Evolutionary conservation across 2,329 filamentous ascomycete genomes (phyloP).

Genomic region (Diaporthe citriasiana): DNA sequence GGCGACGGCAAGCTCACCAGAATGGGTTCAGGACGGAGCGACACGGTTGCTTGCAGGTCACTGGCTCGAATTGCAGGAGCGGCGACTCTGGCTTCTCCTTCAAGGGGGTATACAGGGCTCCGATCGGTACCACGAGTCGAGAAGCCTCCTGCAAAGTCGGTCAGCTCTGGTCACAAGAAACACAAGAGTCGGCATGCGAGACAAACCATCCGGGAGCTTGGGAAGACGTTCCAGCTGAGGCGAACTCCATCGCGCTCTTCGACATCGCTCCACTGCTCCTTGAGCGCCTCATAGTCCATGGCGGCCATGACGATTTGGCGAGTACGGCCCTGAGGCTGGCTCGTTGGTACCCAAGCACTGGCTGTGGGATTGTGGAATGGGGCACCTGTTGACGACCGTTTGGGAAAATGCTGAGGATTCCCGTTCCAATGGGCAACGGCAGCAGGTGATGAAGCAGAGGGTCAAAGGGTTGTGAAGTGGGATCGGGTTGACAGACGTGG

Average conservation of each 20-base stretch:
- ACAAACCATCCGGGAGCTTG: constrained; percentile 94
- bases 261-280: constrained; percentile 96
- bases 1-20: constrained; percentile 73
- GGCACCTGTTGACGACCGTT: not conserved
- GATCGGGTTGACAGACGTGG: constrained; percentile 41
- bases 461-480: constrained; percentile 6
- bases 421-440: constrained; percentile 19
- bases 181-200: constrained; percentile 9
- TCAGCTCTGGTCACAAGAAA: constrained; percentile 42
- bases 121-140: constrained; percentile 94
- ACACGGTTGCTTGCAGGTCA: constrained; percentile 96
- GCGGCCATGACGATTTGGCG: constrained; percentile 41
- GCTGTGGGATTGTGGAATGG: constrained; percentile 1
- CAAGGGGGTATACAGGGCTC: constrained; percentile 92
- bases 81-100: constrained; percentile 95
- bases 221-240: constrained; percentile 98
- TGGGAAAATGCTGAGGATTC: not conserved
- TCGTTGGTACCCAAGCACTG: constrained; percentile 15
- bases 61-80: constrained; percentile 93
- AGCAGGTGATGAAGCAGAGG: constrained; percentile 22
- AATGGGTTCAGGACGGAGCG: constrained; percentile 96
- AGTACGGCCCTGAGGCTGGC: constrained; percentile 19
- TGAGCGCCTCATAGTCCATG: constrained; percentile 94
- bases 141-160: constrained; percentile 82
- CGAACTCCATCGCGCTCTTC: constrained; percentile 97